Evolutionary conservation across 1,284 basidiomycete species (phyloP).

Genomic region (Trichosporon ovoides): DNA sequence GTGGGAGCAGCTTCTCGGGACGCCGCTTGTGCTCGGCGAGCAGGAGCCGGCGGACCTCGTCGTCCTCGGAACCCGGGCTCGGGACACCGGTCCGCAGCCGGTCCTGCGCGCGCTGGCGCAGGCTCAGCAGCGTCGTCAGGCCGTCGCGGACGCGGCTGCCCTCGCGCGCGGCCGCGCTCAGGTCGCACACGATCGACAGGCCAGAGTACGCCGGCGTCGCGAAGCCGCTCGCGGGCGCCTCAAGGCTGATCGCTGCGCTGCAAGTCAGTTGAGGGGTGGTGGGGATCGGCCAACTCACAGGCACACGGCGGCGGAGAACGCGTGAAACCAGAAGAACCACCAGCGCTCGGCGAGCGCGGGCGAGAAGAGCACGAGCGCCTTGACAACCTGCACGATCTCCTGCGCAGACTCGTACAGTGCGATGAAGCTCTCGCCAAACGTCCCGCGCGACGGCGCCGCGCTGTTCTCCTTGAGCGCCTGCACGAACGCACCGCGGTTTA

Average conservation of each 20-base stretch:
- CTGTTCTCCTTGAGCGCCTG: constrained; percentile 39
- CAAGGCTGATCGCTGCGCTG: constrained; percentile 40
- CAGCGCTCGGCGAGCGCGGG: constrained; percentile 43
- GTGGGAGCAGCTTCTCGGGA: background rate
- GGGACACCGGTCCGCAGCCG: constrained; percentile 17
- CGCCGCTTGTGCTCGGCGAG: constrained; percentile 5
- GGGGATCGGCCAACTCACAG: constrained; percentile 27
- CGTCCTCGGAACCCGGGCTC: constrained; percentile 8
- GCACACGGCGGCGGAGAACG: constrained; percentile 44
- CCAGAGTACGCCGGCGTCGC: constrained; percentile 41
- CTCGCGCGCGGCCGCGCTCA: constrained; percentile 37
- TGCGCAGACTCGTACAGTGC: constrained; percentile 43
- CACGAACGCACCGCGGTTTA: constrained; percentile 43
- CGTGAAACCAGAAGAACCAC: constrained; percentile 49
- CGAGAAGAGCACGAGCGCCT: constrained; percentile 45
- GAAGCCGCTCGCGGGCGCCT: constrained; percentile 43
- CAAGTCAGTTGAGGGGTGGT: background rate
- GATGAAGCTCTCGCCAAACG: constrained; percentile 37
- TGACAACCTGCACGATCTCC: constrained; percentile 46
- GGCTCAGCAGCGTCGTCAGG: constrained; percentile 36
- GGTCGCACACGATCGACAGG: constrained; percentile 44
- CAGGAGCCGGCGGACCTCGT: constrained; percentile 12
- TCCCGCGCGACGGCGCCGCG: constrained; percentile 32
- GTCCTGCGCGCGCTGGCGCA: constrained; percentile 37
- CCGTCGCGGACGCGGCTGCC: constrained; percentile 46